Evolutionary conservation across 768 basidiomycete species (phyloP).

Genomic region (Hygrophoropsis aurantiaca): DNA sequence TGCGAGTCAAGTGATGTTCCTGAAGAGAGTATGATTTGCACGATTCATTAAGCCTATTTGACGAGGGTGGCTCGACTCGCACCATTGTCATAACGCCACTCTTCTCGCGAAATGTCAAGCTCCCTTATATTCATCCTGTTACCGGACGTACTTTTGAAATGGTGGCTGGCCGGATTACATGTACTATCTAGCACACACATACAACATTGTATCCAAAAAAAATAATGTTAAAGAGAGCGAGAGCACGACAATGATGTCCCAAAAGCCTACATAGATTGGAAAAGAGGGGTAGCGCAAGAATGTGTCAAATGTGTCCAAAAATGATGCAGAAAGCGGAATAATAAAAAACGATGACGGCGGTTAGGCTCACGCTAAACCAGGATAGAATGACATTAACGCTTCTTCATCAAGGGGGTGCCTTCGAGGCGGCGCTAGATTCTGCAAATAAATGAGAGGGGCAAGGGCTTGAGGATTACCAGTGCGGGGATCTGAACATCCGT

Average conservation of each 20-base stretch:
- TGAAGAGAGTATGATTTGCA: too few relatives aligned
- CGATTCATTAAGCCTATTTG: too few relatives aligned
- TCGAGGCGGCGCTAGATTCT: constrained; percentile 56
- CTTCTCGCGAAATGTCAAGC: too few relatives aligned
- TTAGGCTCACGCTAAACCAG: constrained; percentile 28
- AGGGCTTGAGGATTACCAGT: constrained; percentile 38
- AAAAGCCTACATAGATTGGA: constrained; percentile 3
- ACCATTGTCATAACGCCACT: not conserved
- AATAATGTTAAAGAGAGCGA: constrained; percentile 1
- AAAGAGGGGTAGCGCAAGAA: constrained; percentile 7
- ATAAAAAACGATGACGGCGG: constrained; percentile 14
- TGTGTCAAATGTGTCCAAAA: constrained; percentile 11
- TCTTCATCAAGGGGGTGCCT: constrained; percentile 73
- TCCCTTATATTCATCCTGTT: too few relatives aligned
- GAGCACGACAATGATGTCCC: constrained; percentile 4
- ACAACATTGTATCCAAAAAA: constrained; percentile 21
- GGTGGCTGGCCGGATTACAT: too few relatives aligned
- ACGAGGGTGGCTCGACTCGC: not conserved
- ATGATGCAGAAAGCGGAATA: constrained; percentile 5
- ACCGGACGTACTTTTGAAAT: too few relatives aligned
- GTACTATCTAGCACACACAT: too few relatives aligned
- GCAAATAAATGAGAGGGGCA: constrained; percentile 65
- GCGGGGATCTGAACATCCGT: constrained; percentile 10
- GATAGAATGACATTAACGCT: constrained; percentile 59
- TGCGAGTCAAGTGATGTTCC: too few relatives aligned